These are phyloP conservation scores for Austropuccinia psidii DNA, from an alignment of 1,284 basidiomycete species.

Conservation along the genomic window DNA sequence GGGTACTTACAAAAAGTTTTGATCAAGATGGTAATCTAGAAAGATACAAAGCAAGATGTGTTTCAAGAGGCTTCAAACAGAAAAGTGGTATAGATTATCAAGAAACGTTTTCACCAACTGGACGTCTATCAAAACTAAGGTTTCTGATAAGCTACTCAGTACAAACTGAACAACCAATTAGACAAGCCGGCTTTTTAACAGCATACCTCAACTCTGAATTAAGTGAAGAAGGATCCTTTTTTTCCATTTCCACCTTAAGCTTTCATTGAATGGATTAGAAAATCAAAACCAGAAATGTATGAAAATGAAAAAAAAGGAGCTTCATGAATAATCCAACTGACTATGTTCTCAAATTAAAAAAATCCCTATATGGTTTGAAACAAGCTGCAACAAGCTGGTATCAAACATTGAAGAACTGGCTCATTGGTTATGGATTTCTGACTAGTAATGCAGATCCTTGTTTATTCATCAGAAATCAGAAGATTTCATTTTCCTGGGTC, in stretches of 20 bases:
- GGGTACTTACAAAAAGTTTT: neutral
- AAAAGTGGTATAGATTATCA: slow-evolving; percentile 11
- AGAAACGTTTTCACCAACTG: slow-evolving; percentile 8
- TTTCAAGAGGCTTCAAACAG: slow-evolving; percentile 12
- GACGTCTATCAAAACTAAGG: neutral
- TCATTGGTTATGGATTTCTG: neutral
- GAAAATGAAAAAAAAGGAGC: neutral
- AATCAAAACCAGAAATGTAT: slow-evolving; percentile 3
- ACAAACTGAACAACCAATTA: neutral
- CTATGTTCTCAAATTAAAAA: neutral
- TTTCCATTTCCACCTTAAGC: neutral
- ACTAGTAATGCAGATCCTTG: neutral
- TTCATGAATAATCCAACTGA: neutral
- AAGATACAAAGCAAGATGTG: slow-evolving; percentile 1
- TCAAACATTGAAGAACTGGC: neutral
- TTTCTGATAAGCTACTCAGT: neutral
- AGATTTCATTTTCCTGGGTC: slow-evolving; percentile 15
- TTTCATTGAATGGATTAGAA: slow-evolving; percentile 8
- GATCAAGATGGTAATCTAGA: neutral
- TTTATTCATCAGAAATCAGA: neutral
- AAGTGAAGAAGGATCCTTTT: neutral
- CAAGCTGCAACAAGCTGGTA: neutral
- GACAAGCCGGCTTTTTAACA: slow-evolving; percentile 3
- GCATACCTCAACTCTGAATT: neutral
- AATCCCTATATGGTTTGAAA: slow-evolving; percentile 2